phyloP scores from a whole-genome alignment of 2,329 filamentous ascomycete species.

The Westerdykella sp. region DNA sequence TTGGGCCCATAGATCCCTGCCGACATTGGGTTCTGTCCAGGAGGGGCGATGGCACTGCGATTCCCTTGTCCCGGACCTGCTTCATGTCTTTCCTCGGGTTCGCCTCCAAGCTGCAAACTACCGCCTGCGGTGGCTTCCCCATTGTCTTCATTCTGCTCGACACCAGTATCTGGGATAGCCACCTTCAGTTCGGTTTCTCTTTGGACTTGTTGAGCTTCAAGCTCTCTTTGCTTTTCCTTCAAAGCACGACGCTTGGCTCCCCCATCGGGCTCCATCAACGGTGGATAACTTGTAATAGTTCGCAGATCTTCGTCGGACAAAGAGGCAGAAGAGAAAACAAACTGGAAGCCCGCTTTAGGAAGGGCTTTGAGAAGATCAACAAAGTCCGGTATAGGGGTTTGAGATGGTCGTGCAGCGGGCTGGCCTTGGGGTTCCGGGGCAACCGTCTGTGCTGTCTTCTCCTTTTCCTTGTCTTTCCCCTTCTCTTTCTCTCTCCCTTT shows the following conservation, averaged over 20 bases:
- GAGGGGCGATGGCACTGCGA: constrained; percentile 64
- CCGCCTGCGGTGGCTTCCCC: constrained; percentile 58
- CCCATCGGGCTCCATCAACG: constrained; percentile 75
- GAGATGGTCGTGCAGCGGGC: background rate
- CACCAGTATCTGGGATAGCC: constrained; percentile 37
- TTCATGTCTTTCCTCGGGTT: constrained; percentile 74
- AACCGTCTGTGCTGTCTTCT: constrained; percentile 9
- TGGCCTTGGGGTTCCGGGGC: background rate
- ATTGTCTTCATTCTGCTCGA: constrained; percentile 63
- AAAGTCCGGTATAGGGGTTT: constrained; percentile 18
- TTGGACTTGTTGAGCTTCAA: constrained; percentile 28
- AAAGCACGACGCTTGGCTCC: constrained; percentile 74
- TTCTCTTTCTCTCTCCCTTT: constrained; percentile 1
- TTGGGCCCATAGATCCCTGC: constrained; percentile 32
- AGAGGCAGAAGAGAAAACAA: constrained; percentile 45
- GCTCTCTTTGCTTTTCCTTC: constrained; percentile 61
- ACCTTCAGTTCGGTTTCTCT: constrained; percentile 50
- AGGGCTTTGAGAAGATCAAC: constrained; percentile 38
- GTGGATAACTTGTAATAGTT: constrained; percentile 57
- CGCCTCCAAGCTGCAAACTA: constrained; percentile 83
- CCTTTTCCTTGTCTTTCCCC: constrained; percentile 9
- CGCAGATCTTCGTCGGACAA: constrained; percentile 44
- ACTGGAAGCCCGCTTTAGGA: constrained; percentile 44
- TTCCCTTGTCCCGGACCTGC: constrained; percentile 53
- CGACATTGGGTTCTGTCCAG: constrained; percentile 60